Evolutionary conservation across 2,329 filamentous ascomycete species (phyloP).

Genomic region (Fusarium sp.): DNA sequence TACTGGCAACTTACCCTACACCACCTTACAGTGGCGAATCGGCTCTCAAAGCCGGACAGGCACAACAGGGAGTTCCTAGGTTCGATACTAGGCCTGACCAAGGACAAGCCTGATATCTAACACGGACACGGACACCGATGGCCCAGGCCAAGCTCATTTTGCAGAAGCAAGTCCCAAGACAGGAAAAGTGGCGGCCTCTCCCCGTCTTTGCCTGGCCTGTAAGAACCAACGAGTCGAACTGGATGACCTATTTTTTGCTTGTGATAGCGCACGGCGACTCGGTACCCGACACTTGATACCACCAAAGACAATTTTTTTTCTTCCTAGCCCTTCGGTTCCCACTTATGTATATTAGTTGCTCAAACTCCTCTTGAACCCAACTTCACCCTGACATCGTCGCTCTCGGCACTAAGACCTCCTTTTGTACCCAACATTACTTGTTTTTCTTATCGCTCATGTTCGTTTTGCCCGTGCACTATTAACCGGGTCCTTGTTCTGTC

Average conservation of each 20-base stretch:
- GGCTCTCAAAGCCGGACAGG: neutral
- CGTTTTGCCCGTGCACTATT: neutral
- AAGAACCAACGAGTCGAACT: conserved; percentile 9
- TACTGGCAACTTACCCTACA: conserved; percentile 5
- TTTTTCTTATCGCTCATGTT: neutral
- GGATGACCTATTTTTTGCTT: conserved; percentile 34
- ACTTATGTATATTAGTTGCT: conserved; percentile 25
- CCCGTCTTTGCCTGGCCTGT: conserved; percentile 1
- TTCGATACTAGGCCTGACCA: neutral
- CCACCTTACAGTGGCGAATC: neutral
- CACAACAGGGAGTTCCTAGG: neutral
- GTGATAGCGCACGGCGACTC: conserved; percentile 30
- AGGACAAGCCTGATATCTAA: conserved; percentile 8
- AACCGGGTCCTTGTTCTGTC: conserved; percentile 12
- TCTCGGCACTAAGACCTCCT: conserved; percentile 25
- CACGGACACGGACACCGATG: conserved; percentile 21
- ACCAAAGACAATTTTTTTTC: conserved; percentile 39
- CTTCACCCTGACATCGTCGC: conserved; percentile 27
- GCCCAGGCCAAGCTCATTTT: conserved; percentile 27
- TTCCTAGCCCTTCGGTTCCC: conserved; percentile 33
- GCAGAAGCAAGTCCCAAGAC: conserved; percentile 13
- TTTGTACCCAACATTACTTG: neutral
- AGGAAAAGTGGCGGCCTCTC: conserved; percentile 29
- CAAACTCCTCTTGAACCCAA: conserved; percentile 36
- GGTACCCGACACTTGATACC: conserved; percentile 37